Percentiles rank a stretch among this genome's conserved stretches.
Conservation (phyloP, 139 green algal genomes). For the Edaphochlamys debaryana region DNA sequence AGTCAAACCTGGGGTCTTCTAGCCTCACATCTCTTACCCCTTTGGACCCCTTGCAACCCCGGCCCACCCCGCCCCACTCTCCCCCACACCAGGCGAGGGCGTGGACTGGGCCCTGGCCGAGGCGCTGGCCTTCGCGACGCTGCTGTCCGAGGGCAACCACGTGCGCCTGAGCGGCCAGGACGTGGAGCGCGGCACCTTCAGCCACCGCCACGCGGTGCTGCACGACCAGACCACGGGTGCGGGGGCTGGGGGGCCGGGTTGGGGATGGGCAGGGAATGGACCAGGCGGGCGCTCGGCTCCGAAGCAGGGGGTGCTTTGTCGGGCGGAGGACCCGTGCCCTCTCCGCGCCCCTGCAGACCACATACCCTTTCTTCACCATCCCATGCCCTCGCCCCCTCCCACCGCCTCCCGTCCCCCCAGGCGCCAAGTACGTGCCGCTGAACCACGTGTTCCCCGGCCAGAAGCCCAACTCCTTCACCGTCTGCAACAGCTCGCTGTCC, state of each 20-base stretch:
- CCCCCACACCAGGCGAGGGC: constrained; percentile 48
- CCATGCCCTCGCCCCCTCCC: too few relatives aligned
- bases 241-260: neutral
- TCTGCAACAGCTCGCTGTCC: constrained; percentile 84
- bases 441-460: constrained; percentile 85
- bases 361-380: too few relatives aligned
- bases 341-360: too few relatives aligned
- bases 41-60: too few relatives aligned
- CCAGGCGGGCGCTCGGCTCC: too few relatives aligned
- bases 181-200: constrained; percentile 98
- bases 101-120: constrained; percentile 97
- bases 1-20: too few relatives aligned
- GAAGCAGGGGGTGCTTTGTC: neutral
- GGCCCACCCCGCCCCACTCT: too few relatives aligned
- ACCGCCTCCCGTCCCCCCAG: constrained; percentile 11
- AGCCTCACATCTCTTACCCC: too few relatives aligned
- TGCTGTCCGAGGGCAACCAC: constrained; percentile 96
- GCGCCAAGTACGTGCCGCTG: constrained; percentile 83
- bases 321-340: too few relatives aligned
- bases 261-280: neutral
- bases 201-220: constrained; percentile 92
- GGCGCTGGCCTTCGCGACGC: constrained; percentile 94
- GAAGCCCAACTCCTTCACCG: constrained; percentile 75
- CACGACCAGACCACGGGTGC: constrained; percentile 77
- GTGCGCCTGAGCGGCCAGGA: constrained; percentile 97